phyloP scores from a whole-genome alignment of 257 asterid species.

The Solanum bukasovii region DNA sequence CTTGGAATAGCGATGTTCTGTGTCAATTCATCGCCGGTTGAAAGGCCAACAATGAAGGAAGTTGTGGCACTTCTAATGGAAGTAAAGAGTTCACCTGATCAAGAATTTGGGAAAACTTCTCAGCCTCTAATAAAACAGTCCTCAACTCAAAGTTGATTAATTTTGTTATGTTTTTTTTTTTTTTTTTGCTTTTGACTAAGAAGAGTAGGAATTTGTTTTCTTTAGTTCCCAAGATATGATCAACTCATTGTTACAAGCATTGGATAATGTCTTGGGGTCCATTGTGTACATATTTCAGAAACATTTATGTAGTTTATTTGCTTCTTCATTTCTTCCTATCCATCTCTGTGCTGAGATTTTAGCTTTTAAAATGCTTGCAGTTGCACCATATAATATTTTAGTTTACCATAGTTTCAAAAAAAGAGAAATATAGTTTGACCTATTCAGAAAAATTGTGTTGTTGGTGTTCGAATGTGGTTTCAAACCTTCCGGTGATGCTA shows the following conservation, averaged over 20 bases:
- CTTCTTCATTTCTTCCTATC: constrained; percentile 2
- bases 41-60: constrained; percentile 94
- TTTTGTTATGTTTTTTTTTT: background rate
- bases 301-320: constrained; percentile 7
- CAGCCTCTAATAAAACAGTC: constrained; percentile 84
- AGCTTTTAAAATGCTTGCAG: background rate
- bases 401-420: background rate
- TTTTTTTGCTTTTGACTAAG: background rate
- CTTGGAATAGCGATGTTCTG: constrained; percentile 96
- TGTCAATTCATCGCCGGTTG: constrained; percentile 70
- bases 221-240: background rate
- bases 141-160: constrained; percentile 45
- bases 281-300: constrained; percentile 54
- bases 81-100: constrained; percentile 64
- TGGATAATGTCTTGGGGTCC: constrained; percentile 16
- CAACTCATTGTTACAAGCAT: constrained; percentile 10
- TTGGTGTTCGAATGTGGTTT: background rate
- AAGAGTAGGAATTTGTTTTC: constrained; percentile 13
- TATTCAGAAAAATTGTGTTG: background rate
- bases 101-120: constrained; percentile 65
- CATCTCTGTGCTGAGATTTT: background rate
- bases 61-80: constrained; percentile 93
- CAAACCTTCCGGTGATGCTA: background rate
- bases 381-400: background rate
- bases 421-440: background rate